A percentile compares a stretch with the other conserved stretches of the same genome.
Evolutionary conservation across 805 yeast genomes (phyloP).

Genomic region (Candida khao-thaluensis): DNA sequence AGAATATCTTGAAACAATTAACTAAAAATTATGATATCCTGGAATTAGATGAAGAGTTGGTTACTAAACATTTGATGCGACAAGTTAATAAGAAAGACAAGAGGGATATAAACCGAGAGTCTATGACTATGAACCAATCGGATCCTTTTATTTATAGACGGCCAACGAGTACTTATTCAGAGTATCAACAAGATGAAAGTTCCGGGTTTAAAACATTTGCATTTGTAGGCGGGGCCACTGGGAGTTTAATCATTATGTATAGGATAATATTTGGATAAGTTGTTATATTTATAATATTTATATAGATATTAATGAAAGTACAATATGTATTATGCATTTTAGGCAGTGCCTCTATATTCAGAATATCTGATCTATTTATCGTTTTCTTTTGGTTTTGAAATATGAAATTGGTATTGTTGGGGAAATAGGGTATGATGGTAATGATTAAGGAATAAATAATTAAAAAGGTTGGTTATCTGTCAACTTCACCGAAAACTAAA

Average conservation of each 20-base stretch:
- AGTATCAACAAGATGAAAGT: conserved; percentile 18
- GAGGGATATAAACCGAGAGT: conserved; percentile 8
- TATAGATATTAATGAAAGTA: conserved; percentile 1
- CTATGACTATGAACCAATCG: conserved; percentile 9
- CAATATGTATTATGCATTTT: conserved; percentile 10
- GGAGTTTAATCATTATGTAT: conserved; percentile 29
- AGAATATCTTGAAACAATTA: conserved; percentile 32
- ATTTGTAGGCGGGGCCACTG: conserved; percentile 33
- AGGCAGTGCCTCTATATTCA: conserved; percentile 4
- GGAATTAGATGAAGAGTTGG: conserved; percentile 37
- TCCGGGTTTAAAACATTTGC: conserved; percentile 22
- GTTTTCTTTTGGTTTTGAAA: too few relatives aligned
- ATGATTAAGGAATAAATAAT: conserved; percentile 2
- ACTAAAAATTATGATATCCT: conserved; percentile 25
- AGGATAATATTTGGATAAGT: conserved; percentile 15
- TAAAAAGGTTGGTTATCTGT: conserved; percentile 70
- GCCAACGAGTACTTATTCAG: conserved; percentile 20
- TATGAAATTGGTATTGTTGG: too few relatives aligned
- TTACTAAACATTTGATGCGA: conserved; percentile 43
- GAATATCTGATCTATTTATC: conserved; percentile 1
- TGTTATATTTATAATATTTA: background rate
- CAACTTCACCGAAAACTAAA: conserved; percentile 91
- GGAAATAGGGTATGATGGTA: conserved; percentile 1
- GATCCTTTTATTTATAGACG: conserved; percentile 37
- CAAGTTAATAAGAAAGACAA: conserved; percentile 27